Conservation (phyloP, 345 rosid genomes). For the Murraya koenigii region DNA sequence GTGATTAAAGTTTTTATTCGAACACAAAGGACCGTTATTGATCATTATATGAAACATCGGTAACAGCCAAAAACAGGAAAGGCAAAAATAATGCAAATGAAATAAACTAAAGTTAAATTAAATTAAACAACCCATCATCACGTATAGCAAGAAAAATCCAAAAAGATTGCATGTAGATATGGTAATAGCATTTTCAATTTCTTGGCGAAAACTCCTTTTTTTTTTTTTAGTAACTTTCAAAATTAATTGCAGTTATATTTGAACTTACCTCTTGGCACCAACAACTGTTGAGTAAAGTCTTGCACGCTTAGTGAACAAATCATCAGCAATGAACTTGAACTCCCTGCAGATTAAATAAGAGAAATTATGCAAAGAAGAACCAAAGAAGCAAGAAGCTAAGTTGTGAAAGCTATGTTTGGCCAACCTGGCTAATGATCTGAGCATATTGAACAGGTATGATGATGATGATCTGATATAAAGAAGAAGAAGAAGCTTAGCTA, state of each 20-base stretch:
- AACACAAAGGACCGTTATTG: neutral
- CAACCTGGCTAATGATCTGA: slow-evolving; percentile 16
- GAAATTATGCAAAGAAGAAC: neutral
- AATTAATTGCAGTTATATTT: neutral
- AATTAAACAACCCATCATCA: too few relatives aligned
- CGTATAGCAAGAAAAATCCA: too few relatives aligned
- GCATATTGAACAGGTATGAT: neutral
- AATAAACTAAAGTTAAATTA: too few relatives aligned
- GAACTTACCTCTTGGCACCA: slow-evolving; percentile 10
- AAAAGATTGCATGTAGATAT: too few relatives aligned
- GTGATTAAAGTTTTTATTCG: neutral
- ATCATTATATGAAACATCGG: neutral
- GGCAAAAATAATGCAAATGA: neutral
- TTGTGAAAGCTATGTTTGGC: neutral
- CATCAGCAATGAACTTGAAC: slow-evolving; percentile 9
- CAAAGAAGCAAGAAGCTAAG: neutral
- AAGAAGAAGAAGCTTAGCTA: neutral
- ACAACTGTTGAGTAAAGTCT: slow-evolving; percentile 11
- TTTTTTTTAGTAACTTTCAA: too few relatives aligned
- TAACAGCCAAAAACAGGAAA: neutral
- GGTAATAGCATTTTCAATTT: neutral
- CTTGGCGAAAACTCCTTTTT: neutral
- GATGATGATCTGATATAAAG: neutral
- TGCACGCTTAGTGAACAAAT: slow-evolving; percentile 5
- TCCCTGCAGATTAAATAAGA: slow-evolving; percentile 2